These are phyloP conservation scores for Leccinum subfulvum DNA, from an alignment of 1,284 basidiomycete genomes.

Conservation along the genomic window DNA sequence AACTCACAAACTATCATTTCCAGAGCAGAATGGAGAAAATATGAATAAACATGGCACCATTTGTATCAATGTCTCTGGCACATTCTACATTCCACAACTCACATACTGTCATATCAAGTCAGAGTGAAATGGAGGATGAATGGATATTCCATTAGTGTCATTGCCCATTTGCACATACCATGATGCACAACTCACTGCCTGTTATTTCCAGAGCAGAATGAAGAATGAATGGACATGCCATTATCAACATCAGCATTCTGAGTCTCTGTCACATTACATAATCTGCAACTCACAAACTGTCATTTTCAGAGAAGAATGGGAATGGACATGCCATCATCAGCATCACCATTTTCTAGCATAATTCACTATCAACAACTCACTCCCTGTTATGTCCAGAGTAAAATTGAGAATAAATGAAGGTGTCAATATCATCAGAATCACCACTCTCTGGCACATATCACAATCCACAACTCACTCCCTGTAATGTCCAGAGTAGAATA, in stretches of 20 bases:
- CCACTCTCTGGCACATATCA: too few species aligned
- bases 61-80: not conserved
- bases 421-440: too few species aligned
- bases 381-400: not conserved
- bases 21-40: not conserved
- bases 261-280: not conserved
- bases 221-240: not conserved
- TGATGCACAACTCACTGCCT: not conserved
- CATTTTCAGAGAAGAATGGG: not conserved
- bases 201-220: not conserved
- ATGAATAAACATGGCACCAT: not conserved
- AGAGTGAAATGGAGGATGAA: not conserved
- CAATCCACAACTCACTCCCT: too few species aligned
- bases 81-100: not conserved
- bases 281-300: not conserved
- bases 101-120: not conserved
- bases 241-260: not conserved
- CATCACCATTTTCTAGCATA: not conserved
- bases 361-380: not conserved
- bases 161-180: not conserved
- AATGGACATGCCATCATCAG: not conserved
- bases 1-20: not conserved
- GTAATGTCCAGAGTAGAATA: too few species aligned
- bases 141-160: not conserved
- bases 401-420: too few species aligned